Base-by-base conservation (phyloP, 2,329 filamentous ascomycete genomes). In the Aspergillus sp. region DNA sequence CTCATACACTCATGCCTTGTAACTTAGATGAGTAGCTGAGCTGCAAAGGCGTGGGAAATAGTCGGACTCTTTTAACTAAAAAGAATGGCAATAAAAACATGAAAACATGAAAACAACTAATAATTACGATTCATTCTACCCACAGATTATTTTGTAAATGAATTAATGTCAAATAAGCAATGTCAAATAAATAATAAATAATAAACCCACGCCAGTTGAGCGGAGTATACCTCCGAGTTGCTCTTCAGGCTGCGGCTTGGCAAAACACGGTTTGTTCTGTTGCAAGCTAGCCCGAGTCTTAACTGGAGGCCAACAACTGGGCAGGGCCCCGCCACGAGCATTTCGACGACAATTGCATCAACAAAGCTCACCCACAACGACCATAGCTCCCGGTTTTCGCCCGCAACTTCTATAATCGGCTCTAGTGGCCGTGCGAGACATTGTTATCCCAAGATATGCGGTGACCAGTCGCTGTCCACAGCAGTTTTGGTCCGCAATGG, bases 401-500 rank as follows among this genome's bases (percentile, higher is more conserved):
- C 45, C 17, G 31, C 21, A 5, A 15, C 9, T 24, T 46, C 19
- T 24, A 33, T 43, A 46, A 17, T 46, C 24, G 44, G 24, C 44
- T 46, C 33, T 41, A 45, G 52, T 57, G 44, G 37, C 46, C 33
- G 46, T 46, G 44, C 8, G 35, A 57, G 46, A 17, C 40, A 48
- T 50, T 49, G 39, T 27, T 52, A n/a, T 35, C 43, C 33, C 24
- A 52, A 68, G 68, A 68, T 50, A 75, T 75, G 73, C 66, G 67
- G 68, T 75, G 73, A 75, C 62, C 56, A 51, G 62, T 49, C 52
- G 33, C 43, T 51, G 55, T 58, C 31, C 54, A 39, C 61, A 67
- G 53, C 57, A 63, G 57, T 59, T 58, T 58, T 64, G 66, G 68
- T 70, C 68, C 73, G 69, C 69, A 68, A 80, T 80, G 78, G 76